Base-by-base conservation (phyloP, 1,284 basidiomycete species). In the Coniferiporia weirii region DNA sequence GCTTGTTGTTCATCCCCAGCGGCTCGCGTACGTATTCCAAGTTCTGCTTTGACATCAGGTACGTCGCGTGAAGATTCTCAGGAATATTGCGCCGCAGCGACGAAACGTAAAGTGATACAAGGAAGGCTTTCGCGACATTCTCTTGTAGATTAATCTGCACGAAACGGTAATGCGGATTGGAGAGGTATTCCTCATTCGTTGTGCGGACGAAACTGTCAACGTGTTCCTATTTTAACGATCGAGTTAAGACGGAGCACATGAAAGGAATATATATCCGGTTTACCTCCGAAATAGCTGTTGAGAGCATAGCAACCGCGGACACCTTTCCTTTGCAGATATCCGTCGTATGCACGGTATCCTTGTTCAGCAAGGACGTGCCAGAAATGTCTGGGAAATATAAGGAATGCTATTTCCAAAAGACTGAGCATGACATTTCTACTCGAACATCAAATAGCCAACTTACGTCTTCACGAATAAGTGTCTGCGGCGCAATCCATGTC, bases 91-190 rank as follows among this genome's bases (percentile, higher is more conserved):
- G 74, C 53, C 90, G 85, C 15, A 98, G 80, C 8, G 85, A 83
- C 6, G 82, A 84, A 20, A 88, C 73, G 73, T 95, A 97, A 59
- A 98, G 75, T 22, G 85, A 85, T 44, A 98, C 85, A 36, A 99
- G 82, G 70, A 94, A 83, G 0, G 88, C 89, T 75, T 97, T 98
- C 61, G 98, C 82, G 4, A 87, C 72, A 71, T 98, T 98, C 67
- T 92, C 88, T 76, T 98, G 96, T 27, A 91, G 74, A 69, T 93
- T 93, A 68, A 99, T 87, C 78, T 95, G 89, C 54, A 98, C 74
- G 64, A 87, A 87, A 73, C 91, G 89, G 74, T 92, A 97, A 15
- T 80, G 71, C 1, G 85, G 82, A 62, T 94, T 76, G 0, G 77
- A 71, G 36, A 75, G 72, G 74, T 84, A 89, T 40, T 81, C 80